Evolutionary conservation across 2,329 filamentous ascomycete genomes (phyloP).

Genomic region (Calonectria crousiana): DNA sequence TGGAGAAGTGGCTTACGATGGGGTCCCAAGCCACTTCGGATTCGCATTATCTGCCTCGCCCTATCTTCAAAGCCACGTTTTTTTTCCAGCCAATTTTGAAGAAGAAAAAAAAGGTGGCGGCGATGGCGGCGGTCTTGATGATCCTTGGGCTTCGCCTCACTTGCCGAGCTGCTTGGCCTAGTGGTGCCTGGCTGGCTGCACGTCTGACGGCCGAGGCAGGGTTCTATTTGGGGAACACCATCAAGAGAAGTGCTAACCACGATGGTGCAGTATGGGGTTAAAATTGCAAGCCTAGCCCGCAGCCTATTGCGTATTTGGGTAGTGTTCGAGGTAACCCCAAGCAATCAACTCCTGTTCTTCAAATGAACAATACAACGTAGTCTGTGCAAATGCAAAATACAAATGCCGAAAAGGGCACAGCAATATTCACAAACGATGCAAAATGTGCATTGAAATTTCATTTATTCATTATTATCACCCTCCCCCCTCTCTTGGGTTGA

Average conservation of each 20-base stretch:
- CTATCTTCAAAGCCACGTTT: slow-evolving; percentile 20
- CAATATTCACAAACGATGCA: background rate
- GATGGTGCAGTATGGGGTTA: slow-evolving; percentile 7
- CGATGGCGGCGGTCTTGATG: slow-evolving; percentile 18
- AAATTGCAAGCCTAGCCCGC: background rate
- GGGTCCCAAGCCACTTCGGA: slow-evolving; percentile 36
- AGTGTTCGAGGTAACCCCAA: background rate
- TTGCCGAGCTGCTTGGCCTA: slow-evolving; percentile 8
- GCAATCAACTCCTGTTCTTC: background rate
- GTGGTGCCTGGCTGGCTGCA: slow-evolving; percentile 26
- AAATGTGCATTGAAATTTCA: background rate
- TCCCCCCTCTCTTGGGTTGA: background rate
- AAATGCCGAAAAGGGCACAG: background rate
- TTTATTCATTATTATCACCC: background rate
- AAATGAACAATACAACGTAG: background rate
- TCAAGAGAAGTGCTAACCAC: background rate
- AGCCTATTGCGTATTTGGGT: background rate
- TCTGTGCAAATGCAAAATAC: background rate
- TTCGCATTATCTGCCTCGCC: slow-evolving; percentile 6
- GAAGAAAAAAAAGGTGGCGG: background rate
- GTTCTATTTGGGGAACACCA: slow-evolving; percentile 39
- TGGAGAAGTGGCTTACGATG: slow-evolving; percentile 28
- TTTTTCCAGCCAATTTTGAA: background rate
- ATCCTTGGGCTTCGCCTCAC: slow-evolving; percentile 34
- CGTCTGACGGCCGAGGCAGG: slow-evolving; percentile 21